phyloP scores from a whole-genome alignment of 106 monocot genomes.

The Platanthera zijinensis region DNA sequence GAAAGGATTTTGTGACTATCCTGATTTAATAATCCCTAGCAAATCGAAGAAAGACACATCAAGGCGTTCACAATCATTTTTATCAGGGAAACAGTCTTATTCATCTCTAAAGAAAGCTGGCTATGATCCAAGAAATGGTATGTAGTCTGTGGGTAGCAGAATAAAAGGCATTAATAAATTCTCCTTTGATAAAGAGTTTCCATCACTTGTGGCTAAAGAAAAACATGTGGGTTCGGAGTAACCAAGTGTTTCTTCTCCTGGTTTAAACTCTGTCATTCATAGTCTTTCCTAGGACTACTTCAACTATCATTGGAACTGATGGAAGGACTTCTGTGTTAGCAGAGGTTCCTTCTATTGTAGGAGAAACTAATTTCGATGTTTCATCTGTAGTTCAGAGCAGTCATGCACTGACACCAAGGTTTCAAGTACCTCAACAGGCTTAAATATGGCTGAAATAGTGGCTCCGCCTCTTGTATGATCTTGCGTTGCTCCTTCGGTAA shows the following conservation, averaged over 20 bases:
- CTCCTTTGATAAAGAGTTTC: conserved; percentile 75
- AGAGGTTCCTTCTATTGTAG: conserved; percentile 36
- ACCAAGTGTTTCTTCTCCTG: conserved; percentile 38
- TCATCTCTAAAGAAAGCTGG: conserved; percentile 27
- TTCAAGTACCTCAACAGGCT: conserved; percentile 20
- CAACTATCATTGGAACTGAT: conserved; percentile 37
- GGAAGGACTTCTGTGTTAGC: conserved; percentile 62
- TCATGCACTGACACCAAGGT: conserved; percentile 7
- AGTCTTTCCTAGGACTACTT: conserved; percentile 25
- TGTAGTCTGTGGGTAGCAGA: conserved; percentile 15
- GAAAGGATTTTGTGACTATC: conserved; percentile 34
- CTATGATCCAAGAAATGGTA: conserved; percentile 24
- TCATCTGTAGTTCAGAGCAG: conserved; percentile 18
- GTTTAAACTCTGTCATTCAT: conserved; percentile 30
- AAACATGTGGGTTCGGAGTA: conserved; percentile 31
- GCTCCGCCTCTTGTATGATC: conserved; percentile 36
- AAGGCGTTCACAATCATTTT: conserved; percentile 39
- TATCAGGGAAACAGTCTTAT: conserved; percentile 30
- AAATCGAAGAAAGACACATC: conserved; percentile 36
- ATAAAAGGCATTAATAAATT: conserved; percentile 20
- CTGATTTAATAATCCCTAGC: conserved; percentile 12
- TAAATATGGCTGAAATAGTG: conserved; percentile 72
- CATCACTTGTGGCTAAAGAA: conserved; percentile 66
- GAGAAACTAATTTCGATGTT: conserved; percentile 13
- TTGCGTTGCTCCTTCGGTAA: conserved; percentile 40